Base-by-base conservation (phyloP, 2,329 filamentous ascomycete genomes). In the Blastomyces gilchristii region DNA sequence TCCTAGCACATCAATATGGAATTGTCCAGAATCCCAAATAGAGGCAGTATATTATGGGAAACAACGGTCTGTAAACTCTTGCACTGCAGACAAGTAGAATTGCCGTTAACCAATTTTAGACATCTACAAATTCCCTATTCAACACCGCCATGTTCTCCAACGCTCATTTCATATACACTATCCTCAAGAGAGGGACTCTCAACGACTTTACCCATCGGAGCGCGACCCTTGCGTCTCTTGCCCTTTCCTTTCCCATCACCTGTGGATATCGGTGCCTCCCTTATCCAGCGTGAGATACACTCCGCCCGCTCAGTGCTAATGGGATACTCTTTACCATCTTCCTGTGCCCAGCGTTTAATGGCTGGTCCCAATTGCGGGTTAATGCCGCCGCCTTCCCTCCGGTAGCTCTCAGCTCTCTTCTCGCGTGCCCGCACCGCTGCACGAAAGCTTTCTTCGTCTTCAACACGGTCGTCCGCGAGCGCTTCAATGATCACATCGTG, bases 291-390 rank as follows among this genome's bases (percentile, higher is more conserved):
- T 0, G 85, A 83, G 63, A 93, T 84, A 22, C 83, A 82, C 58
- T 85, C 81, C 0, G 89, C 88, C 28, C 89, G 81, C 66, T 89
- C 86, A 1, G 87, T 89, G 22, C 82, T 80, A 66, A 90, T 85
- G 2, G 85, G 84, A 71, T 88, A 89, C 67, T 90, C 87, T 69
- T 84, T 85, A 0, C 82, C 83, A 64, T 87, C 84, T 61, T 88
- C 86, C 63, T 84, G 80, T 5, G 83, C 81, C 85, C 85, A 87
- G 9, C 84, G 77, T 68, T 85, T 86, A 34, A 61, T 60, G n/a
- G 62, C 43, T 2, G 60, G 49, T 54, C 61, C 43, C 28, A 18
- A 28, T 18, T 64, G 6, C 69, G 71, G 58, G 63, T 70, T 63
- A 61, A 69, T 63, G 69, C 68, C 53, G 62, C 16, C 25, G 31